A percentile compares a stretch with the other conserved stretches of the same genome.
Evolutionary conservation across 2,329 filamentous ascomycete genomes (phyloP).

Genomic region (Piedraia hortae): DNA sequence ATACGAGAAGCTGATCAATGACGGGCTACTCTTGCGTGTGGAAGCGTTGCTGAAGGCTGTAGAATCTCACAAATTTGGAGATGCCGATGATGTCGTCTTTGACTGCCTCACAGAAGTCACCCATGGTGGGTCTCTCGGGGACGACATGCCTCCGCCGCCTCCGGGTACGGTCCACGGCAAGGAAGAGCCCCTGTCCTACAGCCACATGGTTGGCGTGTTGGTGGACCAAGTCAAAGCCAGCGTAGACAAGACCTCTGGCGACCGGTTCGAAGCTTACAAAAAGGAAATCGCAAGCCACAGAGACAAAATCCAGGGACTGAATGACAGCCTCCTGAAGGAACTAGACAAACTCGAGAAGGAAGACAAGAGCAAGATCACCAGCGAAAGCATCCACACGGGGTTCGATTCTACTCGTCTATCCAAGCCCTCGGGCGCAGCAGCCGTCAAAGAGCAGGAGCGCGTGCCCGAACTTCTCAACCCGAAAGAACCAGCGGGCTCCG

Average conservation of each 20-base stretch:
- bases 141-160: slow-evolving; percentile 48
- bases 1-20: slow-evolving; percentile 81
- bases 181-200: slow-evolving; percentile 56
- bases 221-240: slow-evolving; percentile 79
- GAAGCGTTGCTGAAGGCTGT: slow-evolving; percentile 48
- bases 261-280: slow-evolving; percentile 50
- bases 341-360: slow-evolving; percentile 61
- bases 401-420: slow-evolving; percentile 68
- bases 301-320: slow-evolving; percentile 48
- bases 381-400: slow-evolving; percentile 62
- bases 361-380: slow-evolving; percentile 75
- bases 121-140: slow-evolving; percentile 37
- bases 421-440: slow-evolving; percentile 18
- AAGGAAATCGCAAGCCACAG: slow-evolving; percentile 51
- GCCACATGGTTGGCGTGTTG: slow-evolving; percentile 94
- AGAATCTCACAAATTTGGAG: slow-evolving; percentile 37
- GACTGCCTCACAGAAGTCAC: slow-evolving; percentile 50
- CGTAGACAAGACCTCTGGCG: slow-evolving; percentile 55
- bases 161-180: slow-evolving; percentile 57
- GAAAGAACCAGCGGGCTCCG: slow-evolving; percentile 27
- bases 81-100: slow-evolving; percentile 64
- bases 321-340: slow-evolving; percentile 46
- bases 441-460: slow-evolving; percentile 12
- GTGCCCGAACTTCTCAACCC: slow-evolving; percentile 9
- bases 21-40: slow-evolving; percentile 66